phyloP scores from a whole-genome alignment of 805 yeast species.

The Ogataea paraovalis region DNA sequence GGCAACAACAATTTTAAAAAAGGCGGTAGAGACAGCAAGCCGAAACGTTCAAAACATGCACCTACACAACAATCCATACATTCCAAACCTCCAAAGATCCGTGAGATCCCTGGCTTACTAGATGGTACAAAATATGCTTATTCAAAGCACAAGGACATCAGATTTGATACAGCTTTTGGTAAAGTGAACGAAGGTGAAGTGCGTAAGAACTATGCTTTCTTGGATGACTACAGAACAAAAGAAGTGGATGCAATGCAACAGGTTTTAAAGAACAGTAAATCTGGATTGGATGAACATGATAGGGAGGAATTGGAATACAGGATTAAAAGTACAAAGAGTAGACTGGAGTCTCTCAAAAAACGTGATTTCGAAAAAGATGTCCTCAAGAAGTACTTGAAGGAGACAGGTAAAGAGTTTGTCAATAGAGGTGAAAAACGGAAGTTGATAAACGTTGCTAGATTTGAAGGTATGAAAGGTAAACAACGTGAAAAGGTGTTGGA shows the following conservation, averaged over 20 bases:
- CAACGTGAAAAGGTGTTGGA: constrained; percentile 82
- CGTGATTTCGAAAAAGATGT: constrained; percentile 72
- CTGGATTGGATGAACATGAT: constrained; percentile 40
- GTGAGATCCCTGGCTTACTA: constrained; percentile 68
- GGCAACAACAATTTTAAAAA: constrained; percentile 12
- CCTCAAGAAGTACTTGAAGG: constrained; percentile 52
- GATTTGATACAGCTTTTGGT: constrained; percentile 90
- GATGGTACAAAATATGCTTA: constrained; percentile 33
- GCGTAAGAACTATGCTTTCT: constrained; percentile 75
- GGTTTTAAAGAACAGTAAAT: constrained; percentile 43
- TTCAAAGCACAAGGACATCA: constrained; percentile 66
- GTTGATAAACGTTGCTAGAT: constrained; percentile 72
- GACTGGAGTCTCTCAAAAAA: constrained; percentile 63
- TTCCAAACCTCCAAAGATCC: constrained; percentile 59
- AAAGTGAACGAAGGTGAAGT: constrained; percentile 65
- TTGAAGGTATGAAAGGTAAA: constrained; percentile 63
- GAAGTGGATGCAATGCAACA: constrained; percentile 63
- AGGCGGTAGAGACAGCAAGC: constrained; percentile 8
- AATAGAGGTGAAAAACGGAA: constrained; percentile 70
- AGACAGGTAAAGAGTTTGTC: constrained; percentile 54
- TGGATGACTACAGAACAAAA: constrained; percentile 77
- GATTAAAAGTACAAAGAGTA: constrained; percentile 62
- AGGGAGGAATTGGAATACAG: constrained; percentile 48
- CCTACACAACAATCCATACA: constrained; percentile 80
- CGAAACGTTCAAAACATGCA: constrained; percentile 69